Conservation (phyloP, 2,329 filamentous ascomycete genomes). For the Aspergillus novoparasiticus region DNA sequence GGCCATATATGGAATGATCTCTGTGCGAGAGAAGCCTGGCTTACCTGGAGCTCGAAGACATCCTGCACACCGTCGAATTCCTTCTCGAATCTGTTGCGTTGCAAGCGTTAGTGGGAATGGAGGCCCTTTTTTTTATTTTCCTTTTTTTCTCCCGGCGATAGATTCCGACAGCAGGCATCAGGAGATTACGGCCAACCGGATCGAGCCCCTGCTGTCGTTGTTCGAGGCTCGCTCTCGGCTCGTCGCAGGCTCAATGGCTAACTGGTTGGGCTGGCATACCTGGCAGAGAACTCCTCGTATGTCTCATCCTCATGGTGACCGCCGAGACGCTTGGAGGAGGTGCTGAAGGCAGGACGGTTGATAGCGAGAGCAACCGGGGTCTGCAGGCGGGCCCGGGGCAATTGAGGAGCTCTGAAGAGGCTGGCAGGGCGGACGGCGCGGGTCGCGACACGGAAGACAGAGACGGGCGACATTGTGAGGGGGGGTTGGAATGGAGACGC, state of each 20-base stretch:
- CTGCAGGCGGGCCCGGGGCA: conserved; percentile 60
- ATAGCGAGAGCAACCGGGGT: conserved; percentile 56
- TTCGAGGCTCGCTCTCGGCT: conserved; percentile 11
- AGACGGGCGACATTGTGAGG: conserved; percentile 64
- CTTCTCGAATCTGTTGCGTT: conserved; percentile 84
- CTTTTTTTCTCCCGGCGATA: not conserved
- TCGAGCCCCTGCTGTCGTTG: not conserved
- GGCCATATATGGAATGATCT: not conserved
- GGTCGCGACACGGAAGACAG: conserved; percentile 71
- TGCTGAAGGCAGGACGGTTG: conserved; percentile 63
- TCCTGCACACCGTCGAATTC: conserved; percentile 97
- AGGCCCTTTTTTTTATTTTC: conserved; percentile 3
- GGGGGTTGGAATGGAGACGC: conserved; percentile 27
- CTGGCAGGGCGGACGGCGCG: conserved; percentile 62
- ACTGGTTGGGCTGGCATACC: conserved; percentile 61
- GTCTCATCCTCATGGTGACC: conserved; percentile 85
- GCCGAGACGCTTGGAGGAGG: conserved; percentile 58
- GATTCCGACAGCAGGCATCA: conserved; percentile 7
- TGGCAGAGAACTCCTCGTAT: conserved; percentile 97
- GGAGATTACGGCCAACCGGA: conserved; percentile 8
- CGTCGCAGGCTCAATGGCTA: conserved; percentile 27
- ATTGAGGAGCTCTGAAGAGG: conserved; percentile 67
- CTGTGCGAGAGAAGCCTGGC: conserved; percentile 29
- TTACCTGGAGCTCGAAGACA: conserved; percentile 99
- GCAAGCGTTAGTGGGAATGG: conserved; percentile 41